Conservation (phyloP, 2,329 filamentous ascomycete genomes). For the Paecilomyces fulvus region DNA sequence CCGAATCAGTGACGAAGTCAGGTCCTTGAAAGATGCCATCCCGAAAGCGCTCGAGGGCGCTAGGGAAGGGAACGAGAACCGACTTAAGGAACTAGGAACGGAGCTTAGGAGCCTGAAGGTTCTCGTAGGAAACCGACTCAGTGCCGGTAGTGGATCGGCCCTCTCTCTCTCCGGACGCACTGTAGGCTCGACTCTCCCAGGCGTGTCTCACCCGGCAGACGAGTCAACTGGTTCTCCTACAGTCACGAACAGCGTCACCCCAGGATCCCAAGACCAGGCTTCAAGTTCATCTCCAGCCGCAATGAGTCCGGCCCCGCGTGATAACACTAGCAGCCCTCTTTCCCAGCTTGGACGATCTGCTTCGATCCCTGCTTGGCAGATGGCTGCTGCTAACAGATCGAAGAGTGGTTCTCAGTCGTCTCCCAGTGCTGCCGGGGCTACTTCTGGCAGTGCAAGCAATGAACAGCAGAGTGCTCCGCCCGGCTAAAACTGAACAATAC, state of each 20-base stretch:
- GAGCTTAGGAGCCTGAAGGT: slow-evolving; percentile 92
- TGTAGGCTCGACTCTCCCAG: slow-evolving; percentile 16
- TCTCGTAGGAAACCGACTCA: slow-evolving; percentile 60
- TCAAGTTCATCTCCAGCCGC: slow-evolving; percentile 18
- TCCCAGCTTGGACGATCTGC: slow-evolving; percentile 45
- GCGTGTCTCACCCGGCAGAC: slow-evolving; percentile 14
- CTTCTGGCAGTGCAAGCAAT: slow-evolving; percentile 11
- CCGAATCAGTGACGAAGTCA: slow-evolving; percentile 77
- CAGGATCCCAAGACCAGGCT: slow-evolving; percentile 19
- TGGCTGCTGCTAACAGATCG: slow-evolving; percentile 55
- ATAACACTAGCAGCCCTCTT: slow-evolving; percentile 39
- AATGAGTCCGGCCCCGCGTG: slow-evolving; percentile 21
- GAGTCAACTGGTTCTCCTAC: slow-evolving; percentile 14
- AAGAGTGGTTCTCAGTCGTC: slow-evolving; percentile 25
- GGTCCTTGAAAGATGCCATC: slow-evolving; percentile 71
- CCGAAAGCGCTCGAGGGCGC: slow-evolving; percentile 83
- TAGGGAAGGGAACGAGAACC: slow-evolving; percentile 70
- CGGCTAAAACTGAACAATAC: slow-evolving; percentile 12
- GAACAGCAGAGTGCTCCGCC: slow-evolving; percentile 22
- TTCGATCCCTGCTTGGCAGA: slow-evolving; percentile 72
- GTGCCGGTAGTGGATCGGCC: slow-evolving; percentile 23
- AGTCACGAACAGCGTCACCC: slow-evolving; percentile 18
- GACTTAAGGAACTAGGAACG: slow-evolving; percentile 73
- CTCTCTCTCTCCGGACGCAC: slow-evolving; percentile 24
- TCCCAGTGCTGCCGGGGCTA: slow-evolving; percentile 12